Conservation (phyloP, 257 asterid genomes). For the Cruciata laevipes region DNA sequence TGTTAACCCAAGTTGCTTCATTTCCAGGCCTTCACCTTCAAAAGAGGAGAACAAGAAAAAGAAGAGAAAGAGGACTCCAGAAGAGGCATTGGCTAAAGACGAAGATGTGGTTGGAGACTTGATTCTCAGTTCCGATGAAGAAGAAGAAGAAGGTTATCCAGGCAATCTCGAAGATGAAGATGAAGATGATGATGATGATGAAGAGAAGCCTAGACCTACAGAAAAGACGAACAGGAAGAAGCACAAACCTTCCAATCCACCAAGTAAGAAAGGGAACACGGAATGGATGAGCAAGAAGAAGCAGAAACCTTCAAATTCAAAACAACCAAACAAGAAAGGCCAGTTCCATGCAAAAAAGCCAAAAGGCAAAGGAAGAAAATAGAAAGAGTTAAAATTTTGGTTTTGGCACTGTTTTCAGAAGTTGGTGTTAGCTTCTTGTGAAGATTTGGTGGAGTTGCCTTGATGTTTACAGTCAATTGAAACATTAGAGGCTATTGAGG, state of each 20-base stretch:
- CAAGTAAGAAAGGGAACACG: constrained; percentile 20
- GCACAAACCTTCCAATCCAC: constrained; percentile 23
- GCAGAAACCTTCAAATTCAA: background rate
- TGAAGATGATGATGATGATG: constrained; percentile 38
- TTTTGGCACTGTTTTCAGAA: no score
- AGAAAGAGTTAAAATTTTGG: background rate
- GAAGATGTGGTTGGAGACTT: constrained; percentile 81
- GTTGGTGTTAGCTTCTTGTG: no score
- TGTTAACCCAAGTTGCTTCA: constrained; percentile 4
- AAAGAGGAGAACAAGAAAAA: constrained; percentile 35
- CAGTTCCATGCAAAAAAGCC: constrained; percentile 34
- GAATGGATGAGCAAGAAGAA: constrained; percentile 14
- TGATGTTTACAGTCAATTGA: no score
- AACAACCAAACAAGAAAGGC: constrained; percentile 26
- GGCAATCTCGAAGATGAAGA: constrained; percentile 26
- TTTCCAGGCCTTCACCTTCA: constrained; percentile 29
- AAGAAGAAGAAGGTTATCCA: constrained; percentile 22
- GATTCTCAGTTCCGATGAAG: constrained; percentile 69
- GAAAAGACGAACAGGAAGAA: constrained; percentile 23
- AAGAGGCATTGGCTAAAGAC: constrained; percentile 32
- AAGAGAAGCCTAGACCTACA: constrained; percentile 18
- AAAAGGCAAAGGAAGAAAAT: constrained; percentile 39
- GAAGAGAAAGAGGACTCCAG: constrained; percentile 25
- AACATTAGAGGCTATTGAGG: no score
- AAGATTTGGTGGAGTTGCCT: no score